Evolutionary conservation across 176 grass and related monocot genomes (phyloP), one percentile per base, ranked within the genome.

Genomic region (Cocos nucifera): DNA sequence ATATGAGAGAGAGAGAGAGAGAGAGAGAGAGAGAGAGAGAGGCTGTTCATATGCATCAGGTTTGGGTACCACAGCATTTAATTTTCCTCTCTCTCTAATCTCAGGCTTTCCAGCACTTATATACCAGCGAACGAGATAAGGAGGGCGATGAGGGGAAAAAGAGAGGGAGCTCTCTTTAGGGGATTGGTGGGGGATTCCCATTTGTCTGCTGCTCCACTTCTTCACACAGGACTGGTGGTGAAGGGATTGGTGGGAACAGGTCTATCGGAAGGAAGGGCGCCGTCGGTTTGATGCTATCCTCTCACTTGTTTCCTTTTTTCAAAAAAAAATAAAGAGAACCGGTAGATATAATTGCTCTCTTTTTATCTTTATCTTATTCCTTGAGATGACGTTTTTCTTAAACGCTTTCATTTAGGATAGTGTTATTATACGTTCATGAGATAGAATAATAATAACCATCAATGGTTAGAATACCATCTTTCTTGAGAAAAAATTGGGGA

Each of bases 201-300:
- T 66, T 66, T 51, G 64, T 66, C 51, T 53, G 51, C 51, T 28
- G 51, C 64, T 30, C 24, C 64, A 54, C 25, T n/a, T 54, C 64
- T 39, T 50, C 35, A 4, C n/a, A n/a, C 64, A 35, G 64, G 64
- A 67, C 53, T 18, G 50, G 51, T 6, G 50, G 55, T 21, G 64
- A 50, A 55, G 50, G 64, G 50, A 67, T 54, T 32, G 64, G 64
- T 67, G 51, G 64, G 51, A 55, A 35, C 62, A 54, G 22, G 5
- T 12, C 22, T 28, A 17, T 19, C 17, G 32, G 20, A 54, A 54
- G 64, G n/a, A 30, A 67, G 64, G 16, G 24, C 64, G 4, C 16
- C 25, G 12, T 54, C 3, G 23, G 22, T 50, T 50, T 15, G 18
- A 19, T 21, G 18, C 24, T 23, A 5, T 50, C 22, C 15, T 15